Evolutionary conservation across 208 protist genomes (phyloP), one percentile per base, ranked within the genome.

Genomic region (Leishmania gerbilli): DNA sequence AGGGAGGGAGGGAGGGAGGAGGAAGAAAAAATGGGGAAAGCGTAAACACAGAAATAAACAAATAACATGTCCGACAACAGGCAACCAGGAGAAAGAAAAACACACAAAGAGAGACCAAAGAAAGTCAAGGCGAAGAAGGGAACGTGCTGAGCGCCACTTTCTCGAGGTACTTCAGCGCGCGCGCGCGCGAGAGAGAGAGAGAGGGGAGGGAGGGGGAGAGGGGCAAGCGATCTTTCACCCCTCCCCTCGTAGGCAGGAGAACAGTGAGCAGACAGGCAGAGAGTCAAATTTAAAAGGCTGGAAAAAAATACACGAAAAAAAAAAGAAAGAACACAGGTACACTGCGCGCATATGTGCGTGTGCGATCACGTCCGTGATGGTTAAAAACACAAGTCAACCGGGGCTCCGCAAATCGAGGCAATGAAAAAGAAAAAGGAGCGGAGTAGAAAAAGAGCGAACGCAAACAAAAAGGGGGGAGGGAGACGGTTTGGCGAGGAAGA

Each of bases 301-400:
- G 6, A 40, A 40, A 71, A 68, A 40, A 27, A 9, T 15, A 68
- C 7, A 37, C n/a, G 1, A 0, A 15, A 68, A 17, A 42, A 42
- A 68, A 21, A 21, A 0, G 37, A 27, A 47, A 17, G 40, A 71
- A 71, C 15, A 24, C 1, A 47, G 21, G 11, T 47, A 49, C 67
- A 71, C 67, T 13, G 37, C 67, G 67, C 67, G 31, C 40, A 17
- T 71, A 71, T 71, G 67, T 37, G 67, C 67, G 40, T 42, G 67
- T 71, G 42, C 40, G 67, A 71, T 71, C 40, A 71, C 34, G 67
- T 71, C 31, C 21, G 13, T 49, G 40, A 47, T 71, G 21, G 67
- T n/a, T 47, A n/a, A 71, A 42, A 15, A 49, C 9, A 71, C 40
- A 47, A 4, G 67, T n/a, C 5, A 71, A 17, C 67, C 37, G 5